These are phyloP conservation scores for Penicillium canariense DNA, from an alignment of 495 filamentous ascomycete genomes.

Conservation along the genomic window DNA sequence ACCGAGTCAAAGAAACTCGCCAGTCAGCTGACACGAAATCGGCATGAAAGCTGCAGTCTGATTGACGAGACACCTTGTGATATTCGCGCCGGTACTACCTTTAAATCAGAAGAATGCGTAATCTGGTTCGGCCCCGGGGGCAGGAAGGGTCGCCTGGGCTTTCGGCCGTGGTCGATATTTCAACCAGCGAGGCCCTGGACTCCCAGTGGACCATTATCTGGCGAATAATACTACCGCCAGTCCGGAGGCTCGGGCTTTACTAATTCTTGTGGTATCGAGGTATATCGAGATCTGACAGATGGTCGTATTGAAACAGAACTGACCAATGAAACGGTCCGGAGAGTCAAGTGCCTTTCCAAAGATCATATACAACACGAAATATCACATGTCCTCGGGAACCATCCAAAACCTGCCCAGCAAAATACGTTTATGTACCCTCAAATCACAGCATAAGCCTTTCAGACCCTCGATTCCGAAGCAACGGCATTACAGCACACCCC, in stretches of 20 bases:
- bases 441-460: too few relatives aligned
- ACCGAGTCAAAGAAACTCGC: neutral
- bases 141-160: neutral
- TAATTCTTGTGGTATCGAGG: neutral
- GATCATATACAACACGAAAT: too few relatives aligned
- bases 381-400: neutral
- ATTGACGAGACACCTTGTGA: constrained; percentile 19
- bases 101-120: constrained; percentile 4
- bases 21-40: constrained; percentile 26
- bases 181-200: neutral
- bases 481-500: constrained; percentile 20
- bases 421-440: too few relatives aligned
- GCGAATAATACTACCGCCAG: neutral
- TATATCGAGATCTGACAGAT: neutral
- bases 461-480: neutral
- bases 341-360: too few relatives aligned
- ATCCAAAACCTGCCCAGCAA: too few relatives aligned
- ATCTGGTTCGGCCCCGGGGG: constrained; percentile 10
- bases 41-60: constrained; percentile 19
- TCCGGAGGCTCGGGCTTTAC: neutral
- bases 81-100: neutral
- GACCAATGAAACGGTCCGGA: too few relatives aligned
- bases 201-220: too few relatives aligned
- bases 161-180: constrained; percentile 4
- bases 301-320: too few relatives aligned